Conservation (phyloP, 257 asterid species). For the Solanum rostratum region DNA sequence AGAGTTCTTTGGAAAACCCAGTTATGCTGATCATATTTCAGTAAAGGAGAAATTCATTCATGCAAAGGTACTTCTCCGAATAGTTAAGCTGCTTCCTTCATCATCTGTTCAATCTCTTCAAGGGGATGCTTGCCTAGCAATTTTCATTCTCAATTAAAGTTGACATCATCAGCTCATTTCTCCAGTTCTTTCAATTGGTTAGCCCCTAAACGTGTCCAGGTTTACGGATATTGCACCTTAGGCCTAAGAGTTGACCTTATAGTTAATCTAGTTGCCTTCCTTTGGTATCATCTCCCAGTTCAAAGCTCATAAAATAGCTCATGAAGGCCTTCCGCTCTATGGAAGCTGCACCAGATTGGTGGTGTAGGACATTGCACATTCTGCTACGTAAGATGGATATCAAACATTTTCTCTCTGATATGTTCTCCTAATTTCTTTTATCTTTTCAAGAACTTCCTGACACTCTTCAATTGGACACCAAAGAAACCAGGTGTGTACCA, state of each 20-base stretch:
- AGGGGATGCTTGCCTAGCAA: not conserved
- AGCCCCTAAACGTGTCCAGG: not conserved
- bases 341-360: not conserved
- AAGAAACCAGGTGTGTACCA: not conserved
- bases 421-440: not conserved
- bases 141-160: not conserved
- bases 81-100: not conserved
- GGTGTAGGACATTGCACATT: not conserved
- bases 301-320: not conserved
- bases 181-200: not conserved
- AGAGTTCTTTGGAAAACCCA: conserved; percentile 63
- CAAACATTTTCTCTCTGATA: not conserved
- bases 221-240: not conserved
- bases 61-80: conserved; percentile 61
- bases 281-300: not conserved
- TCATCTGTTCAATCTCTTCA: not conserved
- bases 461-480: not conserved
- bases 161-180: not conserved
- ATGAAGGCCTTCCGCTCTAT: not conserved
- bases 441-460: not conserved
- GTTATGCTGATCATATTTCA: conserved; percentile 66
- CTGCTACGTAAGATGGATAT: not conserved
- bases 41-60: conserved; percentile 82
- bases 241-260: not conserved
- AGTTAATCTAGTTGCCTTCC: not conserved